Percentiles rank a stretch among this genome's conserved stretches.
phyloP scores from a whole-genome alignment of 179 eudicot species.

The Monotropa hypopitys region DNA sequence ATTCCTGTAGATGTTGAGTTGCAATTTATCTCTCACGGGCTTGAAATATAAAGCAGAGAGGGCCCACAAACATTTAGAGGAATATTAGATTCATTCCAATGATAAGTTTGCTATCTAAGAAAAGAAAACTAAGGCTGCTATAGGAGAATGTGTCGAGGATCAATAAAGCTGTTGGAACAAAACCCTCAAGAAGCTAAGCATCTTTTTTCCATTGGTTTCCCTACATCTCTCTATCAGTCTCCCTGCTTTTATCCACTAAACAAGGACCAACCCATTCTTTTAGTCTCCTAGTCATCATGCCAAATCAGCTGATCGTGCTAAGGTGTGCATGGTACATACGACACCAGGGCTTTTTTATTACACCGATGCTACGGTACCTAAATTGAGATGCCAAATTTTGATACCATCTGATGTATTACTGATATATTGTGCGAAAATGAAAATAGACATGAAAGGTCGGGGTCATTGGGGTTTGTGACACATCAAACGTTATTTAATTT shows the following conservation, averaged over 20 bases:
- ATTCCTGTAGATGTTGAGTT: conserved; percentile 36
- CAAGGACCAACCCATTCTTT: conserved; percentile 21
- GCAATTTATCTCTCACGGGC: conserved; percentile 31
- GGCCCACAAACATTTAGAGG: conserved; percentile 36
- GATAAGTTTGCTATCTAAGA: conserved; percentile 28
- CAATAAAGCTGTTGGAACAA: conserved; percentile 48
- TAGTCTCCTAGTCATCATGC: conserved; percentile 24
- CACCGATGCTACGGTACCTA: background rate
- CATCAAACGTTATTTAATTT: background rate
- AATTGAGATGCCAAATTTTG: background rate
- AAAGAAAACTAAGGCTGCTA: conserved; percentile 51
- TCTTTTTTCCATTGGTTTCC: conserved; percentile 49
- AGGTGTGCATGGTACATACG: conserved; percentile 12
- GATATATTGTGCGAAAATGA: background rate
- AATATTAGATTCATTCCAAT: conserved; percentile 56
- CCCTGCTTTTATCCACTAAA: conserved; percentile 25
- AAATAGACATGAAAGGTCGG: background rate
- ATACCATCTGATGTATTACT: background rate
- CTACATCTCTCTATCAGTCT: conserved; percentile 38
- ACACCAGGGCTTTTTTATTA: background rate
- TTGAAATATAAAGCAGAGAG: conserved; percentile 49
- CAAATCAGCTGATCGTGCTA: conserved; percentile 27
- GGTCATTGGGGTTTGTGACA: background rate
- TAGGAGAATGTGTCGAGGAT: conserved; percentile 49
- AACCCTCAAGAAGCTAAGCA: conserved; percentile 74